Evolutionary conservation across 2,329 filamentous ascomycete species (phyloP).

Genomic region (Dactylellina cionopaga): DNA sequence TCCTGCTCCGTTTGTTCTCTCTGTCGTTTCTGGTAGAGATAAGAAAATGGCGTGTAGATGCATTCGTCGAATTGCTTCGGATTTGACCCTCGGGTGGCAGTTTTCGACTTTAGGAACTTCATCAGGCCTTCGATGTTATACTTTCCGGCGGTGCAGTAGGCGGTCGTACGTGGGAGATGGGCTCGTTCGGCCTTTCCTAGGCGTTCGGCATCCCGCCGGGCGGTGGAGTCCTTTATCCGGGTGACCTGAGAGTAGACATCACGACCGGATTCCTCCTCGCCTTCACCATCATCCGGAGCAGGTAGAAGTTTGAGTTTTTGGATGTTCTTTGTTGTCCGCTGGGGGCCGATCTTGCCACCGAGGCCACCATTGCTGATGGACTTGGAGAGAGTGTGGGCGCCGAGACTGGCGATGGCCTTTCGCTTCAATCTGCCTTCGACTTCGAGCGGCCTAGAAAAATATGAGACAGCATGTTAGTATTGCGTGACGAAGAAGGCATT

Average conservation of each 20-base stretch:
- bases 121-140: constrained; percentile 91
- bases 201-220: constrained; percentile 87
- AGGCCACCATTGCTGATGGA: constrained; percentile 49
- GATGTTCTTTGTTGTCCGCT: constrained; percentile 91
- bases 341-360: constrained; percentile 83
- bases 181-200: constrained; percentile 93
- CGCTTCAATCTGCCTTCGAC: constrained; percentile 36
- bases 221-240: constrained; percentile 94
- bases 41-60: constrained; percentile 82
- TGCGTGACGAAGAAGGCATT: neutral
- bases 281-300: constrained; percentile 83
- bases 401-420: constrained; percentile 48
- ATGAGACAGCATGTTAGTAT: neutral
- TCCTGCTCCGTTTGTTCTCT: constrained; percentile 74
- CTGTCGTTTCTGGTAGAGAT: constrained; percentile 76
- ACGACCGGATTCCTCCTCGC: constrained; percentile 84
- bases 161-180: constrained; percentile 87
- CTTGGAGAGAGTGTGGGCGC: constrained; percentile 44
- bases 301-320: constrained; percentile 98
- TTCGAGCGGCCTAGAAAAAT: constrained; percentile 12
- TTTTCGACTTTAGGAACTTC: constrained; percentile 86
- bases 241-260: constrained; percentile 99
- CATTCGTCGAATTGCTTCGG: constrained; percentile 97
- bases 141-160: constrained; percentile 92
- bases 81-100: constrained; percentile 78